Conservation (phyloP, 2,329 filamentous ascomycete genomes). For the Arthrobotrys musiformis region DNA sequence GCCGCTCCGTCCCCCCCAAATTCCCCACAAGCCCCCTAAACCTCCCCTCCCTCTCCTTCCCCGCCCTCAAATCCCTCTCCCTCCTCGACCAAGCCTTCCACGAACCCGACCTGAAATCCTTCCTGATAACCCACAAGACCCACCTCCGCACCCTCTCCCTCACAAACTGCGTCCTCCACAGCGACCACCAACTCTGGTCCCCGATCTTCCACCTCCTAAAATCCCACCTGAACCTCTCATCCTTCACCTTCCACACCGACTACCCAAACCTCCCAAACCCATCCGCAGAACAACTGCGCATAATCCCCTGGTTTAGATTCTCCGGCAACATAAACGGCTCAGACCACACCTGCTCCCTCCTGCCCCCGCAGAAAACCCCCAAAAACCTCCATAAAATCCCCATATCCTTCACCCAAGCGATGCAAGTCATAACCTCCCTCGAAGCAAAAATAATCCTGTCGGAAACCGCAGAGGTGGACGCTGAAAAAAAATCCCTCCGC, state of each 20-base stretch:
- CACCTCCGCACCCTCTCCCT: conserved; percentile 3
- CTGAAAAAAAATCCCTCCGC: neutral
- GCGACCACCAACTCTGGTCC: conserved; percentile 21
- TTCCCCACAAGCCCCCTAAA: neutral
- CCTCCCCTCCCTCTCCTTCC: neutral
- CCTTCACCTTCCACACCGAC: conserved; percentile 20
- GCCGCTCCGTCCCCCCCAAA: neutral
- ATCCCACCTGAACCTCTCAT: neutral
- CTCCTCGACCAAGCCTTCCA: conserved; percentile 2
- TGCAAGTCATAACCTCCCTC: neutral
- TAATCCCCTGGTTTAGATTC: conserved; percentile 29
- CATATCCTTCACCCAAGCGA: neutral
- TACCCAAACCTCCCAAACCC: neutral
- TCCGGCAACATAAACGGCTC: conserved; percentile 10
- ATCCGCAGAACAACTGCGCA: neutral
- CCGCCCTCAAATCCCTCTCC: neutral
- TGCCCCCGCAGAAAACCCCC: too few relatives aligned
- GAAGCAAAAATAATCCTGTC: neutral
- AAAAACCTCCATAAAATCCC: neutral
- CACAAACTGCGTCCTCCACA: conserved; percentile 7
- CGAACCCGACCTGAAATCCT: conserved; percentile 1
- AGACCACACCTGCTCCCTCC: too few relatives aligned
- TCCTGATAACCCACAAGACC: conserved; percentile 1
- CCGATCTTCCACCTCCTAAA: conserved; percentile 16
- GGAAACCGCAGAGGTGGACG: neutral